A percentile compares a stretch with the other conserved stretches of the same genome.
These are phyloP conservation scores for Circinella umbellata DNA, from an alignment of 371 early-diverging fungal species.

Conservation along the genomic window DNA sequence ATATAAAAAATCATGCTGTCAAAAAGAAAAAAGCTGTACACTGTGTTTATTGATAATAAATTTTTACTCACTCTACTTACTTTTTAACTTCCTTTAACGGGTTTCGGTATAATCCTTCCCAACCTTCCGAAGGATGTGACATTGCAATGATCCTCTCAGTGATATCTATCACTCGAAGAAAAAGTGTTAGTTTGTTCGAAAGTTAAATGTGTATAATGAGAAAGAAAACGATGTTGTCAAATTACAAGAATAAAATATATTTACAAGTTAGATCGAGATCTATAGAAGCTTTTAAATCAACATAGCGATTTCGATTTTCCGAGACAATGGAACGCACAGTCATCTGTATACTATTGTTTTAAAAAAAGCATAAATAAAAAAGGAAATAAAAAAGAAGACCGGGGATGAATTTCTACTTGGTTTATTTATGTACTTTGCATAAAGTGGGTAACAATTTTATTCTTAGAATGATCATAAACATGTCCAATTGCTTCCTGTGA, in stretches of 20 bases:
- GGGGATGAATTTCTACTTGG: neutral
- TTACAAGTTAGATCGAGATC: constrained; percentile 72
- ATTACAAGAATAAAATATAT: neutral
- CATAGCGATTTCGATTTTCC: constrained; percentile 55
- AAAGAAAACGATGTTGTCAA: neutral
- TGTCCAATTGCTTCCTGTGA: no score
- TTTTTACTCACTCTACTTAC: constrained; percentile 26
- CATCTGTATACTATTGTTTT: neutral
- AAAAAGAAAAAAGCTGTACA: no score
- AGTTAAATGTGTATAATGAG: neutral
- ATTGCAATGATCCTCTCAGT: constrained; percentile 71
- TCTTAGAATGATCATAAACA: no score
- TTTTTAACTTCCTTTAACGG: constrained; percentile 59
- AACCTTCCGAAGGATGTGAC: constrained; percentile 66
- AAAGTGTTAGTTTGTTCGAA: neutral
- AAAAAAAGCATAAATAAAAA: neutral
- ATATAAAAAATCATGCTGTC: neutral
- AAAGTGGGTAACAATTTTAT: no score
- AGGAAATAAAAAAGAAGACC: neutral
- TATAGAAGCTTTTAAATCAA: constrained; percentile 47
- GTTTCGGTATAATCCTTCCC: constrained; percentile 75
- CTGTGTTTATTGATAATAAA: no score
- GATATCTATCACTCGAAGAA: constrained; percentile 50
- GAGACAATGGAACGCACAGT: constrained; percentile 50
- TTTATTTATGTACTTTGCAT: neutral